phyloP scores from a whole-genome alignment of 2,329 filamentous ascomycete species.

The Aspergillus glaucus region DNA sequence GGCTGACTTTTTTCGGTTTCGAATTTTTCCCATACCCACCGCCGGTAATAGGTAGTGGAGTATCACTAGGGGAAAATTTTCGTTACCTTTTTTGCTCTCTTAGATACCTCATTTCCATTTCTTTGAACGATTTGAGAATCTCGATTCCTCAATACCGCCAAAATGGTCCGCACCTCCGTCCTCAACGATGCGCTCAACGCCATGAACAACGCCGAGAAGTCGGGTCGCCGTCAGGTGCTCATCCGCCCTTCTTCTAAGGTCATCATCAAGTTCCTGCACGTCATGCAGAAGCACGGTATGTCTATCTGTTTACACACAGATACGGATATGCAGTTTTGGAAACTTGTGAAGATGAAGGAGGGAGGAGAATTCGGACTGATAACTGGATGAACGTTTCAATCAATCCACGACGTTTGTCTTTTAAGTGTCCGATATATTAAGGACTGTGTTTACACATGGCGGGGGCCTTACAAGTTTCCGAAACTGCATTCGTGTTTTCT shows the following conservation, averaged over 20 bases:
- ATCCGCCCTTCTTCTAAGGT: conserved; percentile 99
- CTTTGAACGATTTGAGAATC: conserved; percentile 47
- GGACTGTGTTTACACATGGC: conserved; percentile 51
- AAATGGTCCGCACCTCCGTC: conserved; percentile 98
- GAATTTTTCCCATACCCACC: conserved; percentile 3
- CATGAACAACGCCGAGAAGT: conserved; percentile 99
- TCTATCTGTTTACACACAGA: conserved; percentile 23
- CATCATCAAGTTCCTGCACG: conserved; percentile 97
- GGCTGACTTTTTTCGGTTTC: conserved; percentile 47
- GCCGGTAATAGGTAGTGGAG: neutral
- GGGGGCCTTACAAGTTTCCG: conserved; percentile 96
- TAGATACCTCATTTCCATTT: conserved; percentile 33
- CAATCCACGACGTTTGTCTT: conserved; percentile 87
- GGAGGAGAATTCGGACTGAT: conserved; percentile 79
- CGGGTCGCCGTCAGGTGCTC: conserved; percentile 97
- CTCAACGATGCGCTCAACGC: conserved; percentile 98
- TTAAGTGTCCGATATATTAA: conserved; percentile 98
- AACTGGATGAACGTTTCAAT: conserved; percentile 97
- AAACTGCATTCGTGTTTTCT: conserved; percentile 41
- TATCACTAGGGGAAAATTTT: neutral
- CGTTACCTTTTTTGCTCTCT: conserved; percentile 7
- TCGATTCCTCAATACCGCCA: conserved; percentile 52
- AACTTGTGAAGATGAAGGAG: conserved; percentile 1
- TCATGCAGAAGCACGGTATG: conserved; percentile 99
- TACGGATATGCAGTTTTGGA: conserved; percentile 2